Conservation (phyloP, 805 yeast species). For the Ascoidea rubescens region DNA sequence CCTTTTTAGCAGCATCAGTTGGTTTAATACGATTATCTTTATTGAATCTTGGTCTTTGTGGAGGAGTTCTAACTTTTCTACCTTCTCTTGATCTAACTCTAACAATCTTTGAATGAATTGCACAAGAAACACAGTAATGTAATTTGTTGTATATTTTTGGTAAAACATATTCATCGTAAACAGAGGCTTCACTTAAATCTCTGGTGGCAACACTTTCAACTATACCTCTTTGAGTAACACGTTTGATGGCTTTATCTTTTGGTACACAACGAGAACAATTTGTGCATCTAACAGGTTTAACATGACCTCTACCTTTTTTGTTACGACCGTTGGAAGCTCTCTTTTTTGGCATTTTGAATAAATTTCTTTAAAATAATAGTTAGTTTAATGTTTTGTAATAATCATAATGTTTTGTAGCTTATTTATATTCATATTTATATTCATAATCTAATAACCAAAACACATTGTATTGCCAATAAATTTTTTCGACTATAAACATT, state of each 20-base stretch:
- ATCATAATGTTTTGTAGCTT: too few relatives aligned
- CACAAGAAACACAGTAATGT: conserved; percentile 99
- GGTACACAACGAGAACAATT: conserved; percentile 99
- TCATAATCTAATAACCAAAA: too few relatives aligned
- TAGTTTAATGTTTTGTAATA: background rate
- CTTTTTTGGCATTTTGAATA: conserved; percentile 92
- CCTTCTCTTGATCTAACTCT: conserved; percentile 99
- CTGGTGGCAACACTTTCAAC: conserved; percentile 99
- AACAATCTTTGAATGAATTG: conserved; percentile 99
- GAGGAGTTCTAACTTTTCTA: conserved; percentile 99
- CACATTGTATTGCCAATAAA: too few relatives aligned
- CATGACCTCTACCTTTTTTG: conserved; percentile 99
- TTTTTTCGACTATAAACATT: too few relatives aligned
- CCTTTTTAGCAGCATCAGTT: conserved; percentile 94
- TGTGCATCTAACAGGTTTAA: conserved; percentile 98
- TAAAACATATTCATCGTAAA: conserved; percentile 96
- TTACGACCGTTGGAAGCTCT: conserved; percentile 99
- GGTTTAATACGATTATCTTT: conserved; percentile 93
- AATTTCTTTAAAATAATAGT: background rate
- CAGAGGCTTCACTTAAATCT: conserved; percentile 99
- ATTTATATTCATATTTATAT: too few relatives aligned
- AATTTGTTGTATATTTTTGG: conserved; percentile 99
- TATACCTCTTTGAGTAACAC: conserved; percentile 99
- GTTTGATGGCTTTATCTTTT: conserved; percentile 99
- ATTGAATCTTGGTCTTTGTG: conserved; percentile 98